Evolutionary conservation across 225 moss, liverwort and hornwort genomes (phyloP).

Genomic region (Climacium dendroides): DNA sequence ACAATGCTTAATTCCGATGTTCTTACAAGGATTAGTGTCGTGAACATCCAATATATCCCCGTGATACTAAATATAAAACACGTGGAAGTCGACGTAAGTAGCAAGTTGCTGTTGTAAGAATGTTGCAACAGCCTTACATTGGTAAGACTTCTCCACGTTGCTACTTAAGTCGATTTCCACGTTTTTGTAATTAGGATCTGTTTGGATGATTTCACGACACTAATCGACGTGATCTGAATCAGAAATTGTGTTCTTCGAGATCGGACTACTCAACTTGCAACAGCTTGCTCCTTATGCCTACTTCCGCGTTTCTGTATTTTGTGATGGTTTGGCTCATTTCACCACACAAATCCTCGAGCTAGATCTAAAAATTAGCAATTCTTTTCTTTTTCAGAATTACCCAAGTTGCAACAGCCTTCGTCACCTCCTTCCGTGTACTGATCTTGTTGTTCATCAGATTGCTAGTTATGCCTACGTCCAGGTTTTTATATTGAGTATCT

Average conservation of each 20-base stretch:
- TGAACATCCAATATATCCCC: not conserved
- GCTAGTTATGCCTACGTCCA: too few relatives aligned
- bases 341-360: conserved; percentile 13
- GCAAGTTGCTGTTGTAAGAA: not conserved
- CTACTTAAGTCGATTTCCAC: not conserved
- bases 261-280: not conserved
- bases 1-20: not conserved
- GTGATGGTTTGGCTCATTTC: not conserved
- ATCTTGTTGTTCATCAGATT: not conserved
- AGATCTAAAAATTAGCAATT: not conserved
- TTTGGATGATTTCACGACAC: not conserved
- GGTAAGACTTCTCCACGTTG: not conserved
- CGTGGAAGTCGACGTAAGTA: not conserved
- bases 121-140: not conserved
- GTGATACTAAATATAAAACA: not conserved
- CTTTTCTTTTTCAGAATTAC: not conserved
- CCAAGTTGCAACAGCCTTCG: not conserved
- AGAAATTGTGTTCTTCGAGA: too few relatives aligned
- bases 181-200: not conserved
- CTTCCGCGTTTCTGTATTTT: not conserved
- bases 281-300: not conserved
- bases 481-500: not conserved
- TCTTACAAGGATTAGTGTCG: not conserved
- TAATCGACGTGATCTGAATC: not conserved
- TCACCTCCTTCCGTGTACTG: too few relatives aligned